Evolutionary conservation across 78 protist species (phyloP).

Genomic region (Pigoraptor vietnamica): DNA sequence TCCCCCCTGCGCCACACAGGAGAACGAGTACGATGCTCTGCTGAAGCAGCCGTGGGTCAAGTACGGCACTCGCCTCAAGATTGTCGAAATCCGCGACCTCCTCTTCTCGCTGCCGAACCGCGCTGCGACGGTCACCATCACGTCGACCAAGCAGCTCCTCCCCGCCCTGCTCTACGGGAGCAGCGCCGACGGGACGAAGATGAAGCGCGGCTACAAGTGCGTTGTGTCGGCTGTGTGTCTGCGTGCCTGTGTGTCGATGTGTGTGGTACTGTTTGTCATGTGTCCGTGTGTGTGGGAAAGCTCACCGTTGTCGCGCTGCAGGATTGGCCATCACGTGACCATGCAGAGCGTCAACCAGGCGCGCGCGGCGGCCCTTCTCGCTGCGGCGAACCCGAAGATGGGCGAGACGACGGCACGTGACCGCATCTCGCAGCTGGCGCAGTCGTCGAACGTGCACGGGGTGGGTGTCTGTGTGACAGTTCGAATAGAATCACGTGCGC

Average conservation of each 20-base stretch:
- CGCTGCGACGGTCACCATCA: constrained; percentile 39
- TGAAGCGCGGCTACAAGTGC: not conserved
- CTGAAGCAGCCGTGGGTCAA: constrained; percentile 65
- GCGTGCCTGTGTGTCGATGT: not conserved
- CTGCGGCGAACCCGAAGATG: not conserved
- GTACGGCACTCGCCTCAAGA: constrained; percentile 59
- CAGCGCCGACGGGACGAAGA: not conserved
- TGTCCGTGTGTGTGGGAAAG: not conserved
- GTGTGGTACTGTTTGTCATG: not conserved
- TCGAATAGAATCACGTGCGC: no score
- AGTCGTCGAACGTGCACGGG: not conserved
- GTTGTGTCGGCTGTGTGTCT: not conserved
- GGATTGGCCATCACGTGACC: not conserved
- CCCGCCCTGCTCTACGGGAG: not conserved
- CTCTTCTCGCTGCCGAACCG: constrained; percentile 36
- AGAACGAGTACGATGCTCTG: constrained; percentile 30
- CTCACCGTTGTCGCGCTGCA: not conserved
- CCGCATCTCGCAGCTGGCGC: not conserved
- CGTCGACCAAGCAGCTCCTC: constrained; percentile 4
- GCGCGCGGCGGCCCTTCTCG: not conserved
- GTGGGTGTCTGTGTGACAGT: no score
- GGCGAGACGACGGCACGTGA: not conserved
- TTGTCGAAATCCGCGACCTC: constrained; percentile 34
- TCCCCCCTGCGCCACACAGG: not conserved
- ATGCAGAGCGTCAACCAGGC: not conserved